Conservation (phyloP, 768 basidiomycete genomes). For the Mycena galopus region DNA sequence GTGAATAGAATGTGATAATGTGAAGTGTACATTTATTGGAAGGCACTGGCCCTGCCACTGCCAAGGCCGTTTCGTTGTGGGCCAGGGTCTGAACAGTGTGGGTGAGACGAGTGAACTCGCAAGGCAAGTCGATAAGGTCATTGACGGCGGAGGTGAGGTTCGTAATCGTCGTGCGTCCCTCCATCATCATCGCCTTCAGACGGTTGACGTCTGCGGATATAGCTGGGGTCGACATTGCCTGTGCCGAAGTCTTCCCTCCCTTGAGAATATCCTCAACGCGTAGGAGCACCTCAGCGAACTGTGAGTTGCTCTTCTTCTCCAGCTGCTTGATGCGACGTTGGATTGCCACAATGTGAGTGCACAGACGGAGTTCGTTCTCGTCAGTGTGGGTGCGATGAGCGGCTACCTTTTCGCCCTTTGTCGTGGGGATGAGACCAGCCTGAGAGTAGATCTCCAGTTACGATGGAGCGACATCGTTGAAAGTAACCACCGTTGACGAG, state of each 20-base stretch:
- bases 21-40: neutral
- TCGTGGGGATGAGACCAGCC: neutral
- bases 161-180: neutral
- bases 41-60: neutral
- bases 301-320: neutral
- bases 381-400: neutral
- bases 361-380: neutral
- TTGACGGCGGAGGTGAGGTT: neutral
- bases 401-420: neutral
- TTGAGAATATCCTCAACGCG: neutral
- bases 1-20: too few species aligned
- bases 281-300: neutral
- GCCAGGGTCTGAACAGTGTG: neutral
- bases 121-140: neutral
- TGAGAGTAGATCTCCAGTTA: neutral
- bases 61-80: neutral
- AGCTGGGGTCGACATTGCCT: neutral
- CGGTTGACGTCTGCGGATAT: neutral
- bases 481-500: neutral
- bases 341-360: neutral
- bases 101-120: neutral
- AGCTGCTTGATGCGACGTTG: conserved; percentile 1
- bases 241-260: neutral
- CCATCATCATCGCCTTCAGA: neutral
- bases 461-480: neutral